Evolutionary conservation across 352 stramenopile genomes (phyloP), one percentile per base, ranked within the genome.

Genomic region (Pythium sukuiense): DNA sequence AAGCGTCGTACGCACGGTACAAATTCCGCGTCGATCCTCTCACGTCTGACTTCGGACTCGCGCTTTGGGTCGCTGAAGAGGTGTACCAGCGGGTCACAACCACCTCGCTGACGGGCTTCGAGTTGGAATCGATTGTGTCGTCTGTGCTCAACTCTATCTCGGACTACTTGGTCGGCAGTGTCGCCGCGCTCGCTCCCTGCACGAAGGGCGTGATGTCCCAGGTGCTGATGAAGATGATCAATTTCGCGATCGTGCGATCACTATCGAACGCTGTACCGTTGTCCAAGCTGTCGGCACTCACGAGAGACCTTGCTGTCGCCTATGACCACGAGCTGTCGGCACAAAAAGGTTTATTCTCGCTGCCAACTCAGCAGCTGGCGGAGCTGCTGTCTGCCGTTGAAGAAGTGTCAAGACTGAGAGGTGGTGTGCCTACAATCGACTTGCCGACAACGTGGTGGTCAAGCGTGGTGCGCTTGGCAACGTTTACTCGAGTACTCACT

Each of bases 21-120:
- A 93, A 93, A 62, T 88, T 93, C 66, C 81, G 81, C 53, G 85
- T 92, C 16, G 78, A 89, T 69, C 74, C 81, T 8, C 69, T 93
- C 16, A 88, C 81, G 9, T 67, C 76, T 24, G 77, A 90, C 61
- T 90, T 93, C 65, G 83, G 83, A 16, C 73, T 92, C n/a, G 80
- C 81, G 8, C 59, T 90, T 27, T 93, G 85, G 85, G 74, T 93
- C 16, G 77, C 69, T 18, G 81, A 91, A 45, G 79, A 90, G 37
- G 61, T 92, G 24, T 86, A 90, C 52, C 78, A 87, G 12, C 85
- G 85, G 30, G 56, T 90, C 32, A 49, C 76, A 4, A 76, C 73
- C 18, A 73, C 82, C 1, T 66, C 80, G 14, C 79, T 90, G 48
- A 83, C 76, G 3, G 66, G 70, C 53, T 88, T 85, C 49, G 80